Base-by-base conservation (phyloP, 2,329 filamentous ascomycete genomes). In the Aspergillus quadrilineatus region DNA sequence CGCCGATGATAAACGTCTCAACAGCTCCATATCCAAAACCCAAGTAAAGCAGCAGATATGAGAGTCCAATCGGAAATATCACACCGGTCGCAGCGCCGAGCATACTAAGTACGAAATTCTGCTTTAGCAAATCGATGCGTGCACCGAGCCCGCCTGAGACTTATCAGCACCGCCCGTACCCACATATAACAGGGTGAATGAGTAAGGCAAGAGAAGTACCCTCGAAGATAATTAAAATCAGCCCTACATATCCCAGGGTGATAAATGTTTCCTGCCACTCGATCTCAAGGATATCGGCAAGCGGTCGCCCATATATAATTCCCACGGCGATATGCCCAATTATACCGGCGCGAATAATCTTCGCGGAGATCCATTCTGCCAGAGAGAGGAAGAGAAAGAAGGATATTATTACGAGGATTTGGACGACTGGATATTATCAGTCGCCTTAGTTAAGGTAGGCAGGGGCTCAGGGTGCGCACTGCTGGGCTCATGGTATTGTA, bases 201-300 rank as follows among this genome's bases (percentile, higher is more conserved):
- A 36, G 4, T 30, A 36, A 48, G 26, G 12, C 4, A 15, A 6
- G 37, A 55, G 44, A 12, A 46, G 37, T 37, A 70, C 69, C 69
- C 60, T 81, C 77, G 55, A 81, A 80, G 41, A 81, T 80, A 55
- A 81, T 79, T 39, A 81, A 63, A 45, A 81, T 76, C 44, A 80
- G 64, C 1, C 79, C 79, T 15, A 81, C 66, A 61, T 81, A 81
- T 17, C 79, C 79, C 22, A 81, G 59, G 2, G 71, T 71, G 4
- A 80, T 65, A 54, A 80, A 80, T 0, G 77, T 78, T 45, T 77
- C 65, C 59, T 80, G 77, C 78, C 77, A 79, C 22, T 70, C 59
- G 4, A 63, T 37, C 4, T 71, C 61, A n/a, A 80, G 65, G 44
- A 80, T 77, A 61, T 79, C 72, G n/a, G 71, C 77, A 17, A 79